Evolutionary conservation across 1,139 yeast genomes (phyloP), one percentile per base, ranked within the genome.

Genomic region (Ogataea hybrid): DNA sequence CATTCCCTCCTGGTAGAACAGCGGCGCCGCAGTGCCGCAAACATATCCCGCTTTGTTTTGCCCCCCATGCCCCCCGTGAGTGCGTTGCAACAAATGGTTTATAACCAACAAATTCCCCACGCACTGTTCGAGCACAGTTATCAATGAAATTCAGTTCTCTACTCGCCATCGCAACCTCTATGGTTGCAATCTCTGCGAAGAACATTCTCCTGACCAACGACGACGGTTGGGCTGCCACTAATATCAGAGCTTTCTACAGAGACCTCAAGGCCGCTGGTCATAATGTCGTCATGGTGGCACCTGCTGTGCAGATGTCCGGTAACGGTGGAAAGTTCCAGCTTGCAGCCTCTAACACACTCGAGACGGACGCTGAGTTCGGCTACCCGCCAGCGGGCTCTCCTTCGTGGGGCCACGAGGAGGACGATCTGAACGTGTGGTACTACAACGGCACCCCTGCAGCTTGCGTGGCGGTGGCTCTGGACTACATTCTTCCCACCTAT

Each of bases 221-320:
- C 61, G 84, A 78, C 55, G 73, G 79, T 25, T 78, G 77, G 77
- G 72, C 71, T 20, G 64, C 82, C 25, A 76, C 82, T 48, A 76
- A 77, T 61, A 74, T 78, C 58, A 74, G 84, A 63, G 81, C 83
- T 28, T 63, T 79, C 31, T 78, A 77, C 70, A 65, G 71, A 52
- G 75, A 69, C 47, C 69, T 78, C 58, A 73, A 69, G 52, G 65
- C 61, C n/a, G 82, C 77, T 18, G 83, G 81, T 29, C 79, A 78
- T 61, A 66, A 69, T 37, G 83, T 77, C 41, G 64, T 71, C 49
- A 53, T 77, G 56, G 78, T 75, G 44, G 82, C 84, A 17, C 82
- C 84, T 32, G 79, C 70, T 16, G 67, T 69, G 28, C 82, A 78
- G 61, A 71, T 79, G 64, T 76, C 82, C 3, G 84, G 83, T 6